A percentile compares a stretch with the other conserved stretches of the same genome.
phyloP scores from a whole-genome alignment of 768 basidiomycete species.

The Pholiota molesta region DNA sequence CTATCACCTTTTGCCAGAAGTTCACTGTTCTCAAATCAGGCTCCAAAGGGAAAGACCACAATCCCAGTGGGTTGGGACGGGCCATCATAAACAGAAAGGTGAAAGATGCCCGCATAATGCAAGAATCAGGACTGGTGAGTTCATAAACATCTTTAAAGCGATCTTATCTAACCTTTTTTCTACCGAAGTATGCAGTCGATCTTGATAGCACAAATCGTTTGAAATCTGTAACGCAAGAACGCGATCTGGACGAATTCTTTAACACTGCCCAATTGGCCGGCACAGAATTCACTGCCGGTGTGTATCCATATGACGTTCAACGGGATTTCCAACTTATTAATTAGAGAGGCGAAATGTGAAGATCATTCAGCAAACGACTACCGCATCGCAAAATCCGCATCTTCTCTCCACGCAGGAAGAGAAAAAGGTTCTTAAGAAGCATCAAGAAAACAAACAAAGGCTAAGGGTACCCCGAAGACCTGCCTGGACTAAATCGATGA shows the following conservation, averaged over 20 bases:
- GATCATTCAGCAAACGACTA: constrained; percentile 64
- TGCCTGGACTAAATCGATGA: constrained; percentile 84
- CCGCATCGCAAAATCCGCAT: constrained; percentile 76
- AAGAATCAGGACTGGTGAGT: constrained; percentile 71
- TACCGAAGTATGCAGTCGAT: constrained; percentile 75
- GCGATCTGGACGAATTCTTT: constrained; percentile 94
- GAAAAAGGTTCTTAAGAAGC: constrained; percentile 68
- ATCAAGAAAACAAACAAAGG: constrained; percentile 70
- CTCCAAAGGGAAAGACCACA: constrained; percentile 62
- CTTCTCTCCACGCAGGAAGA: constrained; percentile 86
- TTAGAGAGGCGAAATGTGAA: constrained; percentile 81
- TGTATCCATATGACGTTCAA: constrained; percentile 20
- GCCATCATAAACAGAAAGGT: constrained; percentile 93
- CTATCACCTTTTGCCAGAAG: neutral
- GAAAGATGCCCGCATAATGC: constrained; percentile 67
- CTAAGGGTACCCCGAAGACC: constrained; percentile 91
- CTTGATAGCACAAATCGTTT: constrained; percentile 67
- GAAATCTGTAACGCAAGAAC: constrained; percentile 93
- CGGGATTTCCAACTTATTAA: constrained; percentile 11
- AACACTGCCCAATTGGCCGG: constrained; percentile 94
- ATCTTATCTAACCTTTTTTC: constrained; percentile 13
- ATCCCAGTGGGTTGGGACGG: constrained; percentile 85
- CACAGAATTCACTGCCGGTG: constrained; percentile 95
- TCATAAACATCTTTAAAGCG: constrained; percentile 1
- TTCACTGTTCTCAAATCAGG: constrained; percentile 32